Evolutionary conservation across 176 grass and related monocot genomes (phyloP), one percentile per base, ranked within the genome.

Genomic region (Panicum miliaceum): DNA sequence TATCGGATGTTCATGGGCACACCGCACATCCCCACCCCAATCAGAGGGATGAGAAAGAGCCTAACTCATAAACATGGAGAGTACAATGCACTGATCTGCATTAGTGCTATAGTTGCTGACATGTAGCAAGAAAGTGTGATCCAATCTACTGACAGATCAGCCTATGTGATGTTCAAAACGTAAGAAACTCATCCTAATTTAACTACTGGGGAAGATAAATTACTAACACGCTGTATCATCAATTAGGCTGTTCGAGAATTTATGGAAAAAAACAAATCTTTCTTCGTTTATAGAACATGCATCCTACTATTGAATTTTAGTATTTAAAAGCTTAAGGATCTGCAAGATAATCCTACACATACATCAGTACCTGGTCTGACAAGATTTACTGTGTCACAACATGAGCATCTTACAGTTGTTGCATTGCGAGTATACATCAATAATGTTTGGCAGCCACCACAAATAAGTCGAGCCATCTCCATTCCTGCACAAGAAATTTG

Each of bases 301-400:
- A 43, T 75, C 73, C 32, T 59, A 57, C 54, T 54, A 13, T 25
- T 85, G 32, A 54, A 80, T 67, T 12, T 69, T 79, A 79, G 26
- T 47, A 80, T 72, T 71, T 34, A 86, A 29, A 74, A 58, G 2
- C 47, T 42, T 64, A 83, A 61, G 60, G 51, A 75, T 67, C 61
- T 18, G 76, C 13, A 78, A 71, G 52, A 64, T 64, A 84, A 50
- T 75, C 84, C 6, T 48, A 59, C 20, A 79, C n/a, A 68, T 73
- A 52, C 18, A 78, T 32, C 25, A 89, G 34, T 90, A 94, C 94
- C 94, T 92, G 86, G 86, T 45, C 83, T 94, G 76, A 88, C 80
- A 69, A 89, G 86, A 92, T 90, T 97, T 43, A 97, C 89, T 82
- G 88, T 94, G 41, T 89, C 88, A 78, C 94, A 97, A 73, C 92